A percentile compares a stretch with the other conserved stretches of the same genome.
Conservation (phyloP, 140 eudicot species). For the Bidens hawaiensis region DNA sequence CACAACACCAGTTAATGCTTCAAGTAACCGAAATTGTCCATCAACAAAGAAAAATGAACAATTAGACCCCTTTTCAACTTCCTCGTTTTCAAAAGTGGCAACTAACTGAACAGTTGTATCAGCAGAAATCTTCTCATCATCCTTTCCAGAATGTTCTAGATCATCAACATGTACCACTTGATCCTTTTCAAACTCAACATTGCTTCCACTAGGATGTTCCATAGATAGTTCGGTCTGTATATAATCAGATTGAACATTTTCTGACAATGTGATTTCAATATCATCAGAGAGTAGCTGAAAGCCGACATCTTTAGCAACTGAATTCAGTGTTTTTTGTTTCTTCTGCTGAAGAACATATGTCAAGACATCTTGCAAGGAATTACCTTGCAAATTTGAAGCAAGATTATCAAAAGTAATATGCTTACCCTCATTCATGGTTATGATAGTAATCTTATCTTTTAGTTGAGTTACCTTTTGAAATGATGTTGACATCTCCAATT, state of each 20-base stretch:
- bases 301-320: slow-evolving; percentile 84
- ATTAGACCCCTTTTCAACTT: slow-evolving; percentile 27
- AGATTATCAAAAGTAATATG: slow-evolving; percentile 49
- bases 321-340: slow-evolving; percentile 61
- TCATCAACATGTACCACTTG: slow-evolving; percentile 19
- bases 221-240: slow-evolving; percentile 21
- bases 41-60: slow-evolving; percentile 75
- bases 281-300: slow-evolving; percentile 88
- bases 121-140: slow-evolving; percentile 20
- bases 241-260: slow-evolving; percentile 29
- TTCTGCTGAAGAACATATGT: slow-evolving; percentile 56
- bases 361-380: slow-evolving; percentile 72
- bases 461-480: slow-evolving; percentile 35
- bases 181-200: slow-evolving; percentile 22
- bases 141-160: slow-evolving; percentile 23
- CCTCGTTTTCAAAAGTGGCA: slow-evolving; percentile 31
- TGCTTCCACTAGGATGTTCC: slow-evolving; percentile 26
- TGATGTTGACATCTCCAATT: slow-evolving; percentile 38
- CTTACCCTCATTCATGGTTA: slow-evolving; percentile 62
- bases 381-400: slow-evolving; percentile 55
- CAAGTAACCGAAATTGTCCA: slow-evolving; percentile 58
- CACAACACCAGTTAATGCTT: slow-evolving; percentile 41
- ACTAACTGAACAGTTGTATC: slow-evolving; percentile 22
- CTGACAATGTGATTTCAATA: slow-evolving; percentile 49
- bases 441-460: slow-evolving; percentile 63